Evolutionary conservation across 441 rosid genomes (phyloP).

Genomic region (Populus hybrid): DNA sequence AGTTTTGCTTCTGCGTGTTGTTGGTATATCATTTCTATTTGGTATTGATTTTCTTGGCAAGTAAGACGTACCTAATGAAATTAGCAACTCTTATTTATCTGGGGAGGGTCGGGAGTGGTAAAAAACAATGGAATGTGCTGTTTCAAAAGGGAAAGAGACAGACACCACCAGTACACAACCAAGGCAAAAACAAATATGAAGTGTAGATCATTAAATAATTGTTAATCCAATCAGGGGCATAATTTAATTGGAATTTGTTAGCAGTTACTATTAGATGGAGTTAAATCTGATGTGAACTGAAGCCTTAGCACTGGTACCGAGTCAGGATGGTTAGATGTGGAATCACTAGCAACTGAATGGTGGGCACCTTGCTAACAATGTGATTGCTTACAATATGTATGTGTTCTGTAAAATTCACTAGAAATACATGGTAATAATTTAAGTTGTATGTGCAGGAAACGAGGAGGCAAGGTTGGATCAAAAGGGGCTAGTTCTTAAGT

Average conservation of each 20-base stretch:
- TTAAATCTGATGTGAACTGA: background rate
- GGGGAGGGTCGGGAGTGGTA: background rate
- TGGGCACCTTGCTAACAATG: background rate
- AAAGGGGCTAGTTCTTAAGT: constrained; percentile 68
- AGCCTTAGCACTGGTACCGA: background rate
- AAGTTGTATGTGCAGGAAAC: constrained; percentile 52
- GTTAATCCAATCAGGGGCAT: background rate
- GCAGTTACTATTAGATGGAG: background rate
- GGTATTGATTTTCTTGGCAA: background rate
- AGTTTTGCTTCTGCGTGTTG: background rate
- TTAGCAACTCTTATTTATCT: background rate
- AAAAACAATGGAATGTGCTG: background rate
- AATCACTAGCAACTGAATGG: background rate
- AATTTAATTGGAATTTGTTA: background rate
- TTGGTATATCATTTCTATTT: background rate
- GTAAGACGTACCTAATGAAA: background rate
- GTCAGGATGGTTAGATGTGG: background rate
- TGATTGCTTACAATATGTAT: background rate
- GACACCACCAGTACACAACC: background rate
- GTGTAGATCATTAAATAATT: background rate
- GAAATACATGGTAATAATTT: background rate
- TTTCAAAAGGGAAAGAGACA: background rate
- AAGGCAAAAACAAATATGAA: background rate
- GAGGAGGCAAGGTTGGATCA: constrained; percentile 86
- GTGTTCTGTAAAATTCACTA: background rate